These are phyloP conservation scores for Pterocarpus santalinus DNA, from an alignment of 306 rosid species.

Conservation along the genomic window DNA sequence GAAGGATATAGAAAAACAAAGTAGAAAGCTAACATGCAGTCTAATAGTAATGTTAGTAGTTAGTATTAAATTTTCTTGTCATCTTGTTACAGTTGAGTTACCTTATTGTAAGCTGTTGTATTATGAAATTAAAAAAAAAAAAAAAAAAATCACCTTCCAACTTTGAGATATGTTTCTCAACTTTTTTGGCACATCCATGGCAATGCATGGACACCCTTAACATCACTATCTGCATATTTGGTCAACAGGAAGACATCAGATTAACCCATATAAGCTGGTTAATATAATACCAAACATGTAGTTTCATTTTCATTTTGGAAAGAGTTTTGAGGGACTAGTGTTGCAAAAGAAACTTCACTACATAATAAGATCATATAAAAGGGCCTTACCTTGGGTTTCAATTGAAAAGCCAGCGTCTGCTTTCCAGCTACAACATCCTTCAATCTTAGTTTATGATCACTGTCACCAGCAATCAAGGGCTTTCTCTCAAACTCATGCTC, in stretches of 20 bases:
- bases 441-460: constrained; percentile 61
- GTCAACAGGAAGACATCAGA: constrained; percentile 16
- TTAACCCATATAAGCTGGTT: neutral
- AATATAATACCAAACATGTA: neutral
- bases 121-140: neutral
- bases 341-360: constrained; percentile 1
- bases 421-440: constrained; percentile 82
- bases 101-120: constrained; percentile 28
- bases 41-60: neutral
- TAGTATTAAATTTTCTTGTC: neutral
- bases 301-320: neutral
- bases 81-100: constrained; percentile 23
- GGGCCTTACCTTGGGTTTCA: constrained; percentile 78
- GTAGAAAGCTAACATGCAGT: neutral
- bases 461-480: constrained; percentile 59
- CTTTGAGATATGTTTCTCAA: constrained; percentile 87
- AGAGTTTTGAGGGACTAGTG: constrained; percentile 3
- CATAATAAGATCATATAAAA: constrained; percentile 2
- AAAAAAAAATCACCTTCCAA: constrained; percentile 69
- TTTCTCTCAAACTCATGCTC: constrained; percentile 70
- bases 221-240: constrained; percentile 70
- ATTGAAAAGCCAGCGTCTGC: constrained; percentile 89
- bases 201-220: constrained; percentile 95
- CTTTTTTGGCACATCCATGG: constrained; percentile 89
- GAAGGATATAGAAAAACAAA: neutral